Percentiles rank a stretch among this genome's conserved stretches.
Conservation (phyloP, 306 rosid genomes). For the Astragalus glycyphyllos region DNA sequence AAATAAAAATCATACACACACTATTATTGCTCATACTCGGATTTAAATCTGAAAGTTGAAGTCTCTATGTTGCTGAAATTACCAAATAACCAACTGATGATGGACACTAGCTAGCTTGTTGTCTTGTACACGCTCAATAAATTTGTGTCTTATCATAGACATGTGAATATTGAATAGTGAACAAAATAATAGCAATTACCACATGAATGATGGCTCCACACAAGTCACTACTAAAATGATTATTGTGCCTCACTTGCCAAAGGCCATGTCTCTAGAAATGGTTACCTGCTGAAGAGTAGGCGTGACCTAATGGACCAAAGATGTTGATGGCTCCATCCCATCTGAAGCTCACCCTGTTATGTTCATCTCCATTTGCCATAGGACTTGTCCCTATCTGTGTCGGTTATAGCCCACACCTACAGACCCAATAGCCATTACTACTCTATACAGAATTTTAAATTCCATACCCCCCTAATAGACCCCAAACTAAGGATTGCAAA, state of each 20-base stretch:
- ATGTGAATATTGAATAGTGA: constrained; percentile 27
- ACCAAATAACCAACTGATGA: no score
- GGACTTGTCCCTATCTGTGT: constrained; percentile 70
- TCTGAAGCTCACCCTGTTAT: constrained; percentile 40
- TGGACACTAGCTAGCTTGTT: no score
- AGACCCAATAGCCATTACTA: constrained; percentile 47
- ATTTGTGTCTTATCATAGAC: constrained; percentile 7
- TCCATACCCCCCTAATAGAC: no score
- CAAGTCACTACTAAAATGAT: constrained; percentile 7
- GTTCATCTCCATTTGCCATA: constrained; percentile 52
- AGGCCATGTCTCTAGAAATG: constrained; percentile 50
- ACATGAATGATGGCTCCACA: constrained; percentile 40
- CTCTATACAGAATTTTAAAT: constrained; percentile 12
- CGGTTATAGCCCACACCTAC: constrained; percentile 51
- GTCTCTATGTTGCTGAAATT: no score
- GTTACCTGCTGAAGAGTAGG: constrained; percentile 43
- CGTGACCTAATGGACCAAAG: constrained; percentile 57
- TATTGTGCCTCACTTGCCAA: constrained; percentile 43
- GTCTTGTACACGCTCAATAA: constrained; percentile 25
- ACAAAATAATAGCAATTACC: constrained; percentile 1
- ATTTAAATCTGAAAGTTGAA: no score
- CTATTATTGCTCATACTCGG: no score
- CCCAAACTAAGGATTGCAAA: no score
- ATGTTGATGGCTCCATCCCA: constrained; percentile 41
- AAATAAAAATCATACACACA: no score